Evolutionary conservation across 176 grass and related monocot genomes (phyloP).

Genomic region (Panicum miliaceum): DNA sequence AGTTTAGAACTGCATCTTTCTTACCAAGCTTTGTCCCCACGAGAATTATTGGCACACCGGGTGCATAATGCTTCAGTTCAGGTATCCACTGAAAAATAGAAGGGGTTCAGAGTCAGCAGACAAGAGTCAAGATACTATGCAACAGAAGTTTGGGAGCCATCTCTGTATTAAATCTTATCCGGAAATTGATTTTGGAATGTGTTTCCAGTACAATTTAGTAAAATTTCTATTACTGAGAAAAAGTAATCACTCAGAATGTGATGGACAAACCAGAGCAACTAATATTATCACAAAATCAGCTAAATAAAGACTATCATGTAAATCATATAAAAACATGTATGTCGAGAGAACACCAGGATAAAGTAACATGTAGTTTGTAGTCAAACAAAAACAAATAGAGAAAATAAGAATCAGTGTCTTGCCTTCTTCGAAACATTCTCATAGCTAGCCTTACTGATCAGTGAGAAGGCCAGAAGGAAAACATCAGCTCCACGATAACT

Average conservation of each 20-base stretch:
- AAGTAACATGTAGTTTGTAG: neutral
- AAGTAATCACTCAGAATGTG: neutral
- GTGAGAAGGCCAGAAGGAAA: constrained; percentile 82
- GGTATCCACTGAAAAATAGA: constrained; percentile 79
- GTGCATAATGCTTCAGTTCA: constrained; percentile 81
- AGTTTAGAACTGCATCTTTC: neutral
- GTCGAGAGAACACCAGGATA: neutral
- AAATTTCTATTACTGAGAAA: neutral
- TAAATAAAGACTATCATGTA: neutral
- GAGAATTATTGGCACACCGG: constrained; percentile 77
- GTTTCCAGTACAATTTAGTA: constrained; percentile 9
- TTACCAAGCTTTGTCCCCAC: constrained; percentile 89
- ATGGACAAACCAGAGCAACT: constrained; percentile 3
- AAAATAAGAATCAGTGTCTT: constrained; percentile 37
- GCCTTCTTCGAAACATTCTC: constrained; percentile 86
- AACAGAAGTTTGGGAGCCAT: constrained; percentile 4
- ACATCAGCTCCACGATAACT: constrained; percentile 83
- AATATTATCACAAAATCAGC: neutral
- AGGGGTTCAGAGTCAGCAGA: constrained; percentile 31
- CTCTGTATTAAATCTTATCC: neutral
- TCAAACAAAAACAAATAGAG: constrained; percentile 18
- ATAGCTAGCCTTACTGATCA: constrained; percentile 84
- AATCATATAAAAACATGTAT: constrained; percentile 19
- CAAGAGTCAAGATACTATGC: neutral
- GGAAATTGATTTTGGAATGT: neutral